Percentiles rank a stretch among this genome's conserved stretches.
phyloP scores from a whole-genome alignment of 2,329 filamentous ascomycete species.

The Talaromyces pinophilus region DNA sequence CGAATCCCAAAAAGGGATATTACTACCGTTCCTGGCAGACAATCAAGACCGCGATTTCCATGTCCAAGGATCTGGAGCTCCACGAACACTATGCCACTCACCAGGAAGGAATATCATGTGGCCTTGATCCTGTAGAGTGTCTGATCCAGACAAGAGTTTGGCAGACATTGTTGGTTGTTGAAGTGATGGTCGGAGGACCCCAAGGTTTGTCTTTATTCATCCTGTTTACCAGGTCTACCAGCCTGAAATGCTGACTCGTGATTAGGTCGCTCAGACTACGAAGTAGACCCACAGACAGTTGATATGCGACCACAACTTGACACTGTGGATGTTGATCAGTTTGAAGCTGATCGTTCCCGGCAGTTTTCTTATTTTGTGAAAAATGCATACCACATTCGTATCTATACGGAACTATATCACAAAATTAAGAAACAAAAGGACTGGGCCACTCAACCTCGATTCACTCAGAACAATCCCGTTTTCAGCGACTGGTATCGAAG shows the following conservation, averaged over 20 bases:
- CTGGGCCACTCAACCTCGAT: slow-evolving; percentile 83
- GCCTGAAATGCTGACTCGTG: slow-evolving; percentile 25
- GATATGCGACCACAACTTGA: slow-evolving; percentile 69
- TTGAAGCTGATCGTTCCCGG: slow-evolving; percentile 74
- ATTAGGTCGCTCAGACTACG: slow-evolving; percentile 73
- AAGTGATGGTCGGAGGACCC: slow-evolving; percentile 89
- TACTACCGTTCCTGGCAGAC: slow-evolving; percentile 98
- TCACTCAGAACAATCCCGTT: slow-evolving; percentile 75
- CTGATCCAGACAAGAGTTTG: slow-evolving; percentile 82
- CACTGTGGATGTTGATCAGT: slow-evolving; percentile 67
- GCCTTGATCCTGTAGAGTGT: slow-evolving; percentile 71
- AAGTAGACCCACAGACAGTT: slow-evolving; percentile 72
- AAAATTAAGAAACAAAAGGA: slow-evolving; percentile 74
- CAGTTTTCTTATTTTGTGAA: slow-evolving; percentile 82
- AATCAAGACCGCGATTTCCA: slow-evolving; percentile 84
- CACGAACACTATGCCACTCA: slow-evolving; percentile 85
- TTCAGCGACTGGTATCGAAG: slow-evolving; percentile 74
- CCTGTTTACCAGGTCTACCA: not conserved
- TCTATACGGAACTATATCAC: slow-evolving; percentile 73
- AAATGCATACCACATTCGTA: slow-evolving; percentile 73
- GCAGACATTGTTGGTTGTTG: slow-evolving; percentile 82
- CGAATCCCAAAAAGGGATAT: slow-evolving; percentile 89
- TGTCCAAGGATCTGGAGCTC: slow-evolving; percentile 87
- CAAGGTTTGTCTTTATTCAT: slow-evolving; percentile 65
- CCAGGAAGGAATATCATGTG: slow-evolving; percentile 69